Conservation (phyloP, 2,329 filamentous ascomycete genomes). For the Fusarium pseudonygamai region DNA sequence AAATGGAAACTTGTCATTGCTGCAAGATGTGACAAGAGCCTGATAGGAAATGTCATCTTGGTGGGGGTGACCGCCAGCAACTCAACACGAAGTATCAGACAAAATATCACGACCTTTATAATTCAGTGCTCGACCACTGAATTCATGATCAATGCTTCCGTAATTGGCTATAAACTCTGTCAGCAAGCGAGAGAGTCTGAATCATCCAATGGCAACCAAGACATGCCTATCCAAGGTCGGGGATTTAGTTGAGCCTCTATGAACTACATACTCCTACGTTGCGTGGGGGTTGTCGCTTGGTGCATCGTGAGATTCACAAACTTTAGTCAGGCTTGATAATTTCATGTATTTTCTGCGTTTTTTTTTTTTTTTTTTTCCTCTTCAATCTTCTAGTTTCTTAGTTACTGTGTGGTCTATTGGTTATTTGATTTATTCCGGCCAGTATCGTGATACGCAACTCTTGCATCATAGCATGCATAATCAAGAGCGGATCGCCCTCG, state of each 20-base stretch:
- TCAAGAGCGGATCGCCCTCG: background rate
- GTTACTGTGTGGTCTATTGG: background rate
- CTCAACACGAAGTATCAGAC: conserved; percentile 6
- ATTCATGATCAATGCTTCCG: background rate
- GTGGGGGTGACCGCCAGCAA: background rate
- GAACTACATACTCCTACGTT: background rate
- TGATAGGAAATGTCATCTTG: background rate
- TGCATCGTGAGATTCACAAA: background rate
- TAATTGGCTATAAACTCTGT: background rate
- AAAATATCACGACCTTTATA: conserved; percentile 8
- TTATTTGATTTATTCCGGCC: background rate
- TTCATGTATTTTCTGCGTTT: background rate
- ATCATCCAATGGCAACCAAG: background rate
- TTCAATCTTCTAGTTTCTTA: background rate
- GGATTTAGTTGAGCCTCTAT: background rate
- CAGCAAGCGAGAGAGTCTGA: background rate
- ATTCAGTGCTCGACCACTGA: background rate
- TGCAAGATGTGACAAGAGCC: background rate
- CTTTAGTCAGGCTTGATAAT: background rate
- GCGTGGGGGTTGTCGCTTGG: background rate
- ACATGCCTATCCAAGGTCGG: background rate
- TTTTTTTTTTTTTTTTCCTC: background rate
- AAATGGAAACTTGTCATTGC: conserved; percentile 3
- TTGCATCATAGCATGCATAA: conserved; percentile 1
- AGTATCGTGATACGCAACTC: background rate